phyloP scores from a whole-genome alignment of 768 basidiomycete species.

The Rhodosporidiobolus odoratus region DNA sequence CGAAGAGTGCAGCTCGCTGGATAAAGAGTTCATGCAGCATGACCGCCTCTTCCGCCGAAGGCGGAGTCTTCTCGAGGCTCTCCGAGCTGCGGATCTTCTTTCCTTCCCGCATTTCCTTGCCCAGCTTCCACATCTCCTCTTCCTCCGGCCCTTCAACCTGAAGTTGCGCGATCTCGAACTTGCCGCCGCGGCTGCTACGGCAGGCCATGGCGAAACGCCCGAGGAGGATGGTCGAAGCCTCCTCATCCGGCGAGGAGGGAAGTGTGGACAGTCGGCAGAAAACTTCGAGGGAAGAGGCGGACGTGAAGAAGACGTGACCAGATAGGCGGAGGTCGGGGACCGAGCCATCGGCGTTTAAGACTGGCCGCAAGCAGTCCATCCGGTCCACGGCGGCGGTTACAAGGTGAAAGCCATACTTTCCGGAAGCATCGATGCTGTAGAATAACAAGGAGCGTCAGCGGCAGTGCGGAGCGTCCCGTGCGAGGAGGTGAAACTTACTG shows the following conservation, averaged over 20 bases:
- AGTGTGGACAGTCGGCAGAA: conserved; percentile 37
- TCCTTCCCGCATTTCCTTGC: conserved; percentile 36
- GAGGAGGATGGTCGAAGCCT: conserved; percentile 35
- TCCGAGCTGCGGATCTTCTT: conserved; percentile 24
- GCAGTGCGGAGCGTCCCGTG: background rate
- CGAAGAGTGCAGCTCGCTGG: conserved; percentile 3
- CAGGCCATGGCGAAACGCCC: conserved; percentile 43
- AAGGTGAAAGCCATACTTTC: conserved; percentile 37
- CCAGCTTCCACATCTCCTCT: conserved; percentile 36
- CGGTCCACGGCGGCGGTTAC: conserved; percentile 43
- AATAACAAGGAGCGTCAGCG: background rate
- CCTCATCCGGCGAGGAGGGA: conserved; percentile 1
- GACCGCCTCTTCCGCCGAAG: conserved; percentile 26
- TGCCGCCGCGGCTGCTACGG: conserved; percentile 29
- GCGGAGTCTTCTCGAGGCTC: conserved; percentile 26
- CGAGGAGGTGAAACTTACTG: background rate
- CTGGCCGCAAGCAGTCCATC: conserved; percentile 38
- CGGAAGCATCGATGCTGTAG: conserved; percentile 18
- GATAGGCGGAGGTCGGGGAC: conserved; percentile 40
- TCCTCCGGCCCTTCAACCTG: conserved; percentile 36
- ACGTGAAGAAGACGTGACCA: conserved; percentile 36
- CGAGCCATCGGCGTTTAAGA: conserved; percentile 28
- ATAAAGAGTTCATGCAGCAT: conserved; percentile 32
- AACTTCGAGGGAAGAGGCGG: conserved; percentile 39
- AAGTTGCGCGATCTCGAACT: conserved; percentile 30